These are phyloP conservation scores for Cucurbitaria berberidis DNA, from an alignment of 2,329 filamentous ascomycete genomes.

Conservation along the genomic window DNA sequence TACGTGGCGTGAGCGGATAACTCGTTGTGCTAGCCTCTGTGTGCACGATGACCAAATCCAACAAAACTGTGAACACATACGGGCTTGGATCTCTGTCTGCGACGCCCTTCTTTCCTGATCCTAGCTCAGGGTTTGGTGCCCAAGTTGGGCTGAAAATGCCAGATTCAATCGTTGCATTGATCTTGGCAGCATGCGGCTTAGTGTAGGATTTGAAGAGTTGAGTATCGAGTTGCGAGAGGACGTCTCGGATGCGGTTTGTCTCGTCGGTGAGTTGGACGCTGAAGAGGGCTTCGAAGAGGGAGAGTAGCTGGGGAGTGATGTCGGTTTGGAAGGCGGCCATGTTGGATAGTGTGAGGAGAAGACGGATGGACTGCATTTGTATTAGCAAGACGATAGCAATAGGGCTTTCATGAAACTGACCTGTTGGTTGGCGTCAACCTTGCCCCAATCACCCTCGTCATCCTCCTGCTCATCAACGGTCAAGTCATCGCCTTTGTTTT, in stretches of 20 bases:
- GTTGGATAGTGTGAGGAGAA: conserved; percentile 93
- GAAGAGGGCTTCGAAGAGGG: conserved; percentile 92
- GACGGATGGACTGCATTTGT: conserved; percentile 75
- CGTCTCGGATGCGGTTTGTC: conserved; percentile 87
- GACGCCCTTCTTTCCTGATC: conserved; percentile 39
- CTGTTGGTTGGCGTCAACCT: conserved; percentile 45
- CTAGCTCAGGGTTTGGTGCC: conserved; percentile 61
- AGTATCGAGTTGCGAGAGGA: conserved; percentile 86
- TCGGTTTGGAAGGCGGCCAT: conserved; percentile 81
- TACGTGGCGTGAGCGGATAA: conserved; percentile 74
- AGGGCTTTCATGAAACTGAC: conserved; percentile 21
- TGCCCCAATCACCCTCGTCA: conserved; percentile 35
- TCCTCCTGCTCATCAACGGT: conserved; percentile 43
- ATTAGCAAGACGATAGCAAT: conserved; percentile 15
- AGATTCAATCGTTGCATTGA: conserved; percentile 72
- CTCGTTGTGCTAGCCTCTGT: conserved; percentile 69
- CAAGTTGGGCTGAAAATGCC: conserved; percentile 76
- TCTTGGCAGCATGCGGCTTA: conserved; percentile 60
- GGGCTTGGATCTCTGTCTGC: conserved; percentile 76
- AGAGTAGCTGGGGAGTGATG: conserved; percentile 85
- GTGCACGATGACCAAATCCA: conserved; percentile 88
- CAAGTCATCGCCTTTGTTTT: conserved; percentile 59
- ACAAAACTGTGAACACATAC: conserved; percentile 87
- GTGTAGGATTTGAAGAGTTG: conserved; percentile 94
- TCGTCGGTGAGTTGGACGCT: conserved; percentile 94